Percentiles rank a stretch among this genome's conserved stretches.
phyloP scores from a whole-genome alignment of 192 early-diverging fungal genomes.

The Coemansia asiatica region DNA sequence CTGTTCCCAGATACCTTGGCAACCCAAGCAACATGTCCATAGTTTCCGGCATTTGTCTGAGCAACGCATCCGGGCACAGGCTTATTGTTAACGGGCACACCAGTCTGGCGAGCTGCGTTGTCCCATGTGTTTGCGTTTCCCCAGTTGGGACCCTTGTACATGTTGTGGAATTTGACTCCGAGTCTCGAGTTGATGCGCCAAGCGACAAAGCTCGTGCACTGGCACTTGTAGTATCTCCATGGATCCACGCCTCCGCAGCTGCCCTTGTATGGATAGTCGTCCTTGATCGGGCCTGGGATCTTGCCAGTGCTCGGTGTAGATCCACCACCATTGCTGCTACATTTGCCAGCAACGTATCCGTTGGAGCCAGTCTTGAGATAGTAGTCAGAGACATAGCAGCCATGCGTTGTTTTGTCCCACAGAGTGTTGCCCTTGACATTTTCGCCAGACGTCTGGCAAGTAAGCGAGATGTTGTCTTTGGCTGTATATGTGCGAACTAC shows the following conservation, averaged over 20 bases:
- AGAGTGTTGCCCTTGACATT: slow-evolving; percentile 32
- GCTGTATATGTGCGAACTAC: slow-evolving; percentile 7
- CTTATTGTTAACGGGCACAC: slow-evolving; percentile 21
- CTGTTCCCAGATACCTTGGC: slow-evolving; percentile 19
- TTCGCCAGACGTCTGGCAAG: slow-evolving; percentile 37
- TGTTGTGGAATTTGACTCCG: slow-evolving; percentile 42
- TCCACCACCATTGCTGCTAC: slow-evolving; percentile 8
- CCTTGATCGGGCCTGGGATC: slow-evolving; percentile 37
- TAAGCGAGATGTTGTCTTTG: slow-evolving; percentile 8
- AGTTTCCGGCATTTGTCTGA: slow-evolving; percentile 22
- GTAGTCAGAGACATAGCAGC: slow-evolving; percentile 53
- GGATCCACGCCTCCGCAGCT: slow-evolving; percentile 34
- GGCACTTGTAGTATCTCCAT: slow-evolving; percentile 31
- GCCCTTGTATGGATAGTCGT: slow-evolving; percentile 45
- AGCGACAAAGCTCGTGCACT: slow-evolving; percentile 29
- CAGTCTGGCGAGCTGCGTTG: slow-evolving; percentile 25
- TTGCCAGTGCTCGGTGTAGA: slow-evolving; percentile 6
- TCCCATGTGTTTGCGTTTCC: slow-evolving; percentile 50
- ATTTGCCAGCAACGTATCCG: slow-evolving; percentile 28
- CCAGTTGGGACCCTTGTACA: slow-evolving; percentile 43
- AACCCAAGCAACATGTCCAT: slow-evolving; percentile 44
- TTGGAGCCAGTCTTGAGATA: slow-evolving; percentile 40
- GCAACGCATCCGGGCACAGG: slow-evolving; percentile 29
- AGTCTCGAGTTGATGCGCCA: slow-evolving; percentile 49
- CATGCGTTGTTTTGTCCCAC: slow-evolving; percentile 49